These are phyloP conservation scores for Trichoderma semiorbis DNA, from an alignment of 2,329 filamentous ascomycete species.

Conservation along the genomic window DNA sequence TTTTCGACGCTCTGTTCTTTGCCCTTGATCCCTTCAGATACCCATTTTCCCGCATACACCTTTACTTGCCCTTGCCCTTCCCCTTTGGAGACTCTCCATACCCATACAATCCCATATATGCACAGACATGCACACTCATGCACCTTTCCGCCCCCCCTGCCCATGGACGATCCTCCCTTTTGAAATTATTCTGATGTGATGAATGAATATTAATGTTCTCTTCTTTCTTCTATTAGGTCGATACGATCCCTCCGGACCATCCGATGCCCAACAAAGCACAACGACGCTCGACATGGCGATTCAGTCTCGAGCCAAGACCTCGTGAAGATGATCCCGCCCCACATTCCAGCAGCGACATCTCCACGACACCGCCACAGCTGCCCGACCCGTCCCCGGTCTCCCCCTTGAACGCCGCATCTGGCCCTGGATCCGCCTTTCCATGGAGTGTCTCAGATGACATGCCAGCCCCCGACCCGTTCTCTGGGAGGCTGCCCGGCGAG, in stretches of 20 bases:
- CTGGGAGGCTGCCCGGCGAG: neutral
- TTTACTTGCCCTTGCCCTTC: neutral
- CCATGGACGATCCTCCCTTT: neutral
- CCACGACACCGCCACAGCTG: slow-evolving; percentile 18
- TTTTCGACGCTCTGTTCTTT: neutral
- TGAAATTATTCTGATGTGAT: slow-evolving; percentile 22
- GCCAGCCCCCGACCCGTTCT: neutral
- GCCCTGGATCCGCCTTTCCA: slow-evolving; percentile 10
- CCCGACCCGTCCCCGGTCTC: slow-evolving; percentile 19
- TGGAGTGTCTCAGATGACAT: slow-evolving; percentile 5
- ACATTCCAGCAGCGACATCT: slow-evolving; percentile 24
- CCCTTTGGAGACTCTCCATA: neutral
- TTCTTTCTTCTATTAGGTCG: slow-evolving; percentile 31
- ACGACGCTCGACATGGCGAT: slow-evolving; percentile 44
- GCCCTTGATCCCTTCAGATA: neutral
- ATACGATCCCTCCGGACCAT: slow-evolving; percentile 35
- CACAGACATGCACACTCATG: neutral
- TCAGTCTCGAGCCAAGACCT: slow-evolving; percentile 36
- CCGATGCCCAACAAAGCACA: slow-evolving; percentile 37
- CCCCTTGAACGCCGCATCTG: slow-evolving; percentile 15
- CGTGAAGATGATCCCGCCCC: slow-evolving; percentile 25
- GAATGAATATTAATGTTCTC: slow-evolving; percentile 36
- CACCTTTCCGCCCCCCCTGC: neutral
- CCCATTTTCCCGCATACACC: neutral
- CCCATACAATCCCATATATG: neutral